Evolutionary conservation across 768 basidiomycete genomes (phyloP).

Genomic region (Lactarius akahatsu): DNA sequence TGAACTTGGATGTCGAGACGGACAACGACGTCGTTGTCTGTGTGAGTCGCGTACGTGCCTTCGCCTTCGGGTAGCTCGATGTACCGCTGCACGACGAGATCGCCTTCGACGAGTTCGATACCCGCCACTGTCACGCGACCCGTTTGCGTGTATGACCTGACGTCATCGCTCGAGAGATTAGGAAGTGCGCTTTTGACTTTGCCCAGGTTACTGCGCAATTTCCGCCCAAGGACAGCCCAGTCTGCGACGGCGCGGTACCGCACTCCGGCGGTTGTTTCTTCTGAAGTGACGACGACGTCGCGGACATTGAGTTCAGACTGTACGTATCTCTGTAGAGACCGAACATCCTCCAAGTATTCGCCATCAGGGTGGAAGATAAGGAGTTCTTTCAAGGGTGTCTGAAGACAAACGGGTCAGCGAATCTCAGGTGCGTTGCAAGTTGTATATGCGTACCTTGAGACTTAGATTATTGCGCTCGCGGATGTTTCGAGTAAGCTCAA

Average conservation of each 20-base stretch:
- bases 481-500: conserved; percentile 85
- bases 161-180: conserved; percentile 71
- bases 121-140: conserved; percentile 86
- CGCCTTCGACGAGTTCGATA: conserved; percentile 86
- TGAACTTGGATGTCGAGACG: conserved; percentile 88
- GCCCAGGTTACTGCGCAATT: conserved; percentile 87
- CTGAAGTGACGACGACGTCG: conserved; percentile 82
- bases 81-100: conserved; percentile 87
- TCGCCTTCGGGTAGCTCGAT: conserved; percentile 70
- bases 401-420: conserved; percentile 1
- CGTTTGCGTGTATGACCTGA: conserved; percentile 71
- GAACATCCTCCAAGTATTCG: conserved; percentile 82
- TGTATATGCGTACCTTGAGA: conserved; percentile 67
- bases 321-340: conserved; percentile 83
- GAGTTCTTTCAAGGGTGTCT: conserved; percentile 92
- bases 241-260: conserved; percentile 91
- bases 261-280: conserved; percentile 83
- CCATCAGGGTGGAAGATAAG: conserved; percentile 89
- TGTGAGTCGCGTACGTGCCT: conserved; percentile 73
- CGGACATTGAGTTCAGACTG: conserved; percentile 95
- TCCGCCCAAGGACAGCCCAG: conserved; percentile 91
- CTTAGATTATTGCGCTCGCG: conserved; percentile 85
- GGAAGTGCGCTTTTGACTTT: conserved; percentile 90
- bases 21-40: conserved; percentile 93
- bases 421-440: background rate